Percentiles rank a stretch among this genome's conserved stretches.
phyloP scores from a whole-genome alignment of 2,329 filamentous ascomycete genomes.

The Celoporthe dispersa region DNA sequence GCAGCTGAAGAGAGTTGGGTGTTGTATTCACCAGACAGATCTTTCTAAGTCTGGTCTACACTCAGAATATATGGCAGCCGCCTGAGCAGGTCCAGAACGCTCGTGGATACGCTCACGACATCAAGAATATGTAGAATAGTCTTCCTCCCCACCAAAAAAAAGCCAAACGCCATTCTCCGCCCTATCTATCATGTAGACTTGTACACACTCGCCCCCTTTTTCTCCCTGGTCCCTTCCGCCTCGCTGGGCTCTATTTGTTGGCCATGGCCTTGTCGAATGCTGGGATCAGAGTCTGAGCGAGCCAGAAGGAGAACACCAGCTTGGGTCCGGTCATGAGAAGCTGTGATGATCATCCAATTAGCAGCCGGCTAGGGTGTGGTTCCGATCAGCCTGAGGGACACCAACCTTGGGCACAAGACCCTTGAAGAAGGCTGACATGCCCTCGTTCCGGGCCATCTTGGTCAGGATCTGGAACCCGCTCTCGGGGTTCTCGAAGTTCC shows the following conservation, averaged over 20 bases:
- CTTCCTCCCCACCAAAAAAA: background rate
- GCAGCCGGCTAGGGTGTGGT: background rate
- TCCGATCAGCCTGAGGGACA: background rate
- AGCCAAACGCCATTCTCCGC: conserved; percentile 27
- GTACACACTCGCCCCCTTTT: conserved; percentile 16
- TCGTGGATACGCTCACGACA: conserved; percentile 12
- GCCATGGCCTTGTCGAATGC: conserved; percentile 69
- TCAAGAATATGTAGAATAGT: conserved; percentile 10
- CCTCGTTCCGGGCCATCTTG: conserved; percentile 94
- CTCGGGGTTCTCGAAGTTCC: conserved; percentile 98
- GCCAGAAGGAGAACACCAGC: conserved; percentile 99
- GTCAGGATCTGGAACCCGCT: conserved; percentile 87
- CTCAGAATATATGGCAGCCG: background rate
- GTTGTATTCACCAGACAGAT: conserved; percentile 24
- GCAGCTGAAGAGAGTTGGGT: conserved; percentile 26
- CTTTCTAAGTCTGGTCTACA: background rate
- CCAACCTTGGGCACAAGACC: conserved; percentile 86
- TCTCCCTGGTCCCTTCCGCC: background rate
- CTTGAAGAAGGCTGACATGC: conserved; percentile 91
- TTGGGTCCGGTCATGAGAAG: conserved; percentile 99
- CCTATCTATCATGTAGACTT: conserved; percentile 27
- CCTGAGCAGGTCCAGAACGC: conserved; percentile 9
- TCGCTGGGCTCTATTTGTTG: conserved; percentile 9
- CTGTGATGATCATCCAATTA: conserved; percentile 42
- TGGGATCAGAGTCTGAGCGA: conserved; percentile 96